Percentiles rank a stretch among this genome's conserved stretches.
Conservation (phyloP, 495 filamentous ascomycete species). For the Penicillium cinerascens region DNA sequence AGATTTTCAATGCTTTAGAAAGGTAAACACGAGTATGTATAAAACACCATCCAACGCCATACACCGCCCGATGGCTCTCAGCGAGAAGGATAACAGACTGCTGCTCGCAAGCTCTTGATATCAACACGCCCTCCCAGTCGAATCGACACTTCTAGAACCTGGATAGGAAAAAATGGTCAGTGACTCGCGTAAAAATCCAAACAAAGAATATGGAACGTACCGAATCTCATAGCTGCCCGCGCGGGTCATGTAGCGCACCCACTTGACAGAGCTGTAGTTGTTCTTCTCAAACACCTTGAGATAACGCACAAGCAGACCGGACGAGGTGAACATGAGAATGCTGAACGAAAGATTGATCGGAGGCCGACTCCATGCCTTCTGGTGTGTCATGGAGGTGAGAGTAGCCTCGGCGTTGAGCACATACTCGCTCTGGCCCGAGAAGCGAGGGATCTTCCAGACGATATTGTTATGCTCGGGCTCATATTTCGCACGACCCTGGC, state of each 20-base stretch:
- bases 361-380: slow-evolving; percentile 95
- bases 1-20: background rate
- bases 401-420: slow-evolving; percentile 92
- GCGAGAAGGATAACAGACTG: background rate
- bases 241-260: slow-evolving; percentile 99
- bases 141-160: slow-evolving; percentile 8
- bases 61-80: slow-evolving; percentile 19
- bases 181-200: background rate
- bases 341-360: slow-evolving; percentile 89
- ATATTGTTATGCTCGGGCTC: slow-evolving; percentile 98
- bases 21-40: slow-evolving; percentile 10
- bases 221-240: slow-evolving; percentile 63
- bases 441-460: slow-evolving; percentile 97
- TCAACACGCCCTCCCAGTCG: slow-evolving; percentile 1
- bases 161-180: background rate
- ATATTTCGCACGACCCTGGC: slow-evolving; percentile 96
- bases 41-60: slow-evolving; percentile 24
- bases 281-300: slow-evolving; percentile 99
- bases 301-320: slow-evolving; percentile 87
- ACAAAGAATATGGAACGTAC: slow-evolving; percentile 27
- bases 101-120: slow-evolving; percentile 3
- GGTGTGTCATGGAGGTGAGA: slow-evolving; percentile 94
- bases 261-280: slow-evolving; percentile 98
- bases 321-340: slow-evolving; percentile 96
- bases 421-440: slow-evolving; percentile 92